Conservation (phyloP, 1,284 basidiomycete species). For the Pterula multifida region DNA sequence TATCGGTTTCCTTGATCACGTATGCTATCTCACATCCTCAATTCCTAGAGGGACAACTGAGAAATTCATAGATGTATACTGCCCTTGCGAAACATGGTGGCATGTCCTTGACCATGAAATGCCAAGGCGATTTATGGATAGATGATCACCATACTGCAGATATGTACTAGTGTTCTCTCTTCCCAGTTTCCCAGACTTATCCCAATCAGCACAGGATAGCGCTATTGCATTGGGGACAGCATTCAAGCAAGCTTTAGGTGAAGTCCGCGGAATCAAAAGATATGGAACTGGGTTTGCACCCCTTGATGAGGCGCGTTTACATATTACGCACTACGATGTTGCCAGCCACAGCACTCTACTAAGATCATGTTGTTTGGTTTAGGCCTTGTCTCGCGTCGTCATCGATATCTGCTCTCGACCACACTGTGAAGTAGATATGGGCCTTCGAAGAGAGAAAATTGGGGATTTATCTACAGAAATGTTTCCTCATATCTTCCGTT, state of each 20-base stretch:
- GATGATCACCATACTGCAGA: slow-evolving; percentile 99
- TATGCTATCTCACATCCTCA: slow-evolving; percentile 23
- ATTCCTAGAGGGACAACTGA: slow-evolving; percentile 6
- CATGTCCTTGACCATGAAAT: slow-evolving; percentile 83
- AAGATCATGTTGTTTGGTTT: not conserved
- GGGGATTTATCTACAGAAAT: slow-evolving; percentile 96
- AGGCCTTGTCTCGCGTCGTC: slow-evolving; percentile 87
- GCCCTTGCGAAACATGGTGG: slow-evolving; percentile 91
- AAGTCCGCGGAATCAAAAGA: slow-evolving; percentile 87
- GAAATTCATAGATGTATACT: slow-evolving; percentile 71
- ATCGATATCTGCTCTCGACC: slow-evolving; percentile 97
- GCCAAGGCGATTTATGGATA: slow-evolving; percentile 93
- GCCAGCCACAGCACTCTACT: no score
- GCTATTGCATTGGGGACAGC: slow-evolving; percentile 89
- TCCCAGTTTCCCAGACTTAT: slow-evolving; percentile 11
- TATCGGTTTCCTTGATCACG: slow-evolving; percentile 97
- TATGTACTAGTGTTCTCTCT: slow-evolving; percentile 30
- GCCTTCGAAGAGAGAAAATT: slow-evolving; percentile 90
- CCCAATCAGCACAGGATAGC: slow-evolving; percentile 63
- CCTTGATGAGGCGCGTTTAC: slow-evolving; percentile 93
- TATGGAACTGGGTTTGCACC: slow-evolving; percentile 97
- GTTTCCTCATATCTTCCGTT: slow-evolving; percentile 93
- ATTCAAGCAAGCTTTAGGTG: slow-evolving; percentile 93
- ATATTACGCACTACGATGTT: no score
- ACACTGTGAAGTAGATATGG: slow-evolving; percentile 88